Percentiles rank a stretch among this genome's conserved stretches.
Conservation (phyloP, 805 yeast species). For the Starmerella floricola region DNA sequence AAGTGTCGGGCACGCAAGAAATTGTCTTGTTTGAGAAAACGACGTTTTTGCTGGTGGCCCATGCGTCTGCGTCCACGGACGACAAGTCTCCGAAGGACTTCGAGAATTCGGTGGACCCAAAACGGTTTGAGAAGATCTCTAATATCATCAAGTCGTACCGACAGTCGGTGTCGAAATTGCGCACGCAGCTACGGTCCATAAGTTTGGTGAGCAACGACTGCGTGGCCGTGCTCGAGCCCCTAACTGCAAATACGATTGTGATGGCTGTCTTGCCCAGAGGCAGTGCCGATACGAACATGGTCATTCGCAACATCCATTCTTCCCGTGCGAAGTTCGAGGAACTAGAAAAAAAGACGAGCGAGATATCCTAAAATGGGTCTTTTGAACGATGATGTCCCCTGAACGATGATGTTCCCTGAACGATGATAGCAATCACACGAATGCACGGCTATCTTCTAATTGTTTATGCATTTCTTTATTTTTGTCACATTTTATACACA, state of each 20-base stretch:
- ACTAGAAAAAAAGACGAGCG: constrained; percentile 25
- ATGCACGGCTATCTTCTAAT: neutral
- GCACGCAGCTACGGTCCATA: constrained; percentile 71
- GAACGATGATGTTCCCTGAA: neutral
- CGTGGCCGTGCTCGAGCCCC: constrained; percentile 32
- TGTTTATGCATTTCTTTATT: too few species aligned
- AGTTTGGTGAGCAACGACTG: constrained; percentile 46
- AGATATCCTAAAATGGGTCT: neutral
- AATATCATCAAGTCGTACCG: constrained; percentile 89
- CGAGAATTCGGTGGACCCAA: constrained; percentile 45
- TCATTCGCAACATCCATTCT: constrained; percentile 28
- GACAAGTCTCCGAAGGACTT: neutral
- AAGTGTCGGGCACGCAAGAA: constrained; percentile 71
- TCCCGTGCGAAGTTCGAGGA: constrained; percentile 32
- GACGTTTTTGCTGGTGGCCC: constrained; percentile 71
- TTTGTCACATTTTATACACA: too few species aligned
- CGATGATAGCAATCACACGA: neutral
- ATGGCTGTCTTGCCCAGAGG: constrained; percentile 34
- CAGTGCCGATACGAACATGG: constrained; percentile 16
- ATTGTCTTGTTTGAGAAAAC: constrained; percentile 86
- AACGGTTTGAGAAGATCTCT: constrained; percentile 85
- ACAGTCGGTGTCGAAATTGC: constrained; percentile 76
- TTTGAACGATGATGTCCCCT: neutral
- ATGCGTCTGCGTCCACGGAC: constrained; percentile 22
- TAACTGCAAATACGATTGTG: constrained; percentile 35